These are phyloP conservation scores for Cucurbita moschata DNA, from an alignment of 306 rosid species.

Conservation along the genomic window DNA sequence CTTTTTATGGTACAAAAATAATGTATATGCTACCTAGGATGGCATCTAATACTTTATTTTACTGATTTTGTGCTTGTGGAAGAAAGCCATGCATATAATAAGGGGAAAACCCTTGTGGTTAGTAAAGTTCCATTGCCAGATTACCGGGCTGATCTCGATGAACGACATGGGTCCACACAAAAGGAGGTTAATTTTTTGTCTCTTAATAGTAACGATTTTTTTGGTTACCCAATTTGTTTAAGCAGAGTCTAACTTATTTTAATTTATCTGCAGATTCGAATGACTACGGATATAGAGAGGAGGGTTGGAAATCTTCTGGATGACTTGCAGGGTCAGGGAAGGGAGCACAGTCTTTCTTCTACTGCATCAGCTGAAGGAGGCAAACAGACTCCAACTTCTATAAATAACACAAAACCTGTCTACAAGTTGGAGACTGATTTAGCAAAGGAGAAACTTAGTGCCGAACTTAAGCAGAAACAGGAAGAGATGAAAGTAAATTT, in stretches of 20 bases:
- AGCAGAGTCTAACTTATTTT: neutral
- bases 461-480: slow-evolving; percentile 60
- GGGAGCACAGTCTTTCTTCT: slow-evolving; percentile 20
- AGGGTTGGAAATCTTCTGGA: slow-evolving; percentile 76
- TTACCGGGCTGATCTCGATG: slow-evolving; percentile 96
- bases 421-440: slow-evolving; percentile 25
- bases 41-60: slow-evolving; percentile 21
- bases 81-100: slow-evolving; percentile 82
- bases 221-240: neutral
- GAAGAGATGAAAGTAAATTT: slow-evolving; percentile 46
- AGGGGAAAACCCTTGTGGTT: slow-evolving; percentile 74
- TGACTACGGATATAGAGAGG: slow-evolving; percentile 70
- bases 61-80: slow-evolving; percentile 38
- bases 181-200: slow-evolving; percentile 45
- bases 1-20: neutral
- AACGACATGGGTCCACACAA: slow-evolving; percentile 81
- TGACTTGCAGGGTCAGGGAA: slow-evolving; percentile 28
- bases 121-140: slow-evolving; percentile 92
- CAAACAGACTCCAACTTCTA: slow-evolving; percentile 18
- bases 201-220: neutral
- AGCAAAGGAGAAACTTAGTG: slow-evolving; percentile 44
- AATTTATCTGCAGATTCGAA: slow-evolving; percentile 47
- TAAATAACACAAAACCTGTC: slow-evolving; percentile 15
- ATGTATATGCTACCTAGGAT: neutral
- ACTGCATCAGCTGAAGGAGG: slow-evolving; percentile 23